Conservation (phyloP, 352 stramenopile species). For the Elongisporangium anandrum region DNA sequence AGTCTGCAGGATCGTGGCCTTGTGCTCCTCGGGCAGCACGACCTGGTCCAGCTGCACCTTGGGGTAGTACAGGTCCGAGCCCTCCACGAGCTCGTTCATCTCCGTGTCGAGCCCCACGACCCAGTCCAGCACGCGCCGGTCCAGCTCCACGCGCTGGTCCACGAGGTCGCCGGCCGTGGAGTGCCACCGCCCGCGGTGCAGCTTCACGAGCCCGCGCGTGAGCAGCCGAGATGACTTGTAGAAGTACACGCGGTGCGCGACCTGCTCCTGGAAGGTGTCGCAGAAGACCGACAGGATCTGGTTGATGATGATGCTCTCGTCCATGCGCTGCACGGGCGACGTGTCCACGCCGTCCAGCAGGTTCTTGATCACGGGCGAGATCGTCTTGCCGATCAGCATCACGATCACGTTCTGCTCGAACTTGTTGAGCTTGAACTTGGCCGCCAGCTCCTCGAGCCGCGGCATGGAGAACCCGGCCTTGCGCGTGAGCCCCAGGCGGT, state of each 20-base stretch:
- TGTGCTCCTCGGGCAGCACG: slow-evolving; percentile 83
- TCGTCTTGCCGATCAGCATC: slow-evolving; percentile 88
- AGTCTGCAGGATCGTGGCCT: slow-evolving; percentile 70
- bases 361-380: slow-evolving; percentile 87
- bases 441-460: slow-evolving; percentile 67
- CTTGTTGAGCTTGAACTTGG: slow-evolving; percentile 79
- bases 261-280: slow-evolving; percentile 86
- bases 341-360: slow-evolving; percentile 83
- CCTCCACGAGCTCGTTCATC: slow-evolving; percentile 89
- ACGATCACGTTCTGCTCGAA: slow-evolving; percentile 90
- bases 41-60: slow-evolving; percentile 83
- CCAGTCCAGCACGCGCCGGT: slow-evolving; percentile 84
- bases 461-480: slow-evolving; percentile 58
- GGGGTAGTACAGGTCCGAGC: slow-evolving; percentile 80
- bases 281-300: slow-evolving; percentile 87
- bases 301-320: slow-evolving; percentile 89
- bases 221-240: slow-evolving; percentile 86
- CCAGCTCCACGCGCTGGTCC: slow-evolving; percentile 81
- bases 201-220: slow-evolving; percentile 68
- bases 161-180: slow-evolving; percentile 80
- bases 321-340: slow-evolving; percentile 83
- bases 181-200: slow-evolving; percentile 81
- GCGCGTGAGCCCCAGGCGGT: slow-evolving; percentile 58
- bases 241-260: slow-evolving; percentile 83
- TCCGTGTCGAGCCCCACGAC: slow-evolving; percentile 85